A percentile compares a stretch with the other conserved stretches of the same genome.
Evolutionary conservation across 2,329 filamentous ascomycete genomes (phyloP).

Genomic region (Fusarium sp.): DNA sequence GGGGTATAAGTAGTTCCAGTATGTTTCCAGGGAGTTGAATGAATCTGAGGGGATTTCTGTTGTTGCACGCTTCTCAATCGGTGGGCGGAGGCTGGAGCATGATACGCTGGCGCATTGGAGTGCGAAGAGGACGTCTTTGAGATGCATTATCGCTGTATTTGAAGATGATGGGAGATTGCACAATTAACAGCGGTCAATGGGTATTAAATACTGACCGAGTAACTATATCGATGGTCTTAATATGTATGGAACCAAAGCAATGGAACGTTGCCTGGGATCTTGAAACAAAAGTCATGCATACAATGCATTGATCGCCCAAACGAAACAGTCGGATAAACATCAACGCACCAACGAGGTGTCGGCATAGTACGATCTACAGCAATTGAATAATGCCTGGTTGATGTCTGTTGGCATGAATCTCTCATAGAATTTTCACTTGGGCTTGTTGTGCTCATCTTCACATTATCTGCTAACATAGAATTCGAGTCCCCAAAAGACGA

Average conservation of each 20-base stretch:
- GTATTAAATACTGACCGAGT: neutral
- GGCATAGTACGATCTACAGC: neutral
- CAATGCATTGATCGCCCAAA: slow-evolving; percentile 13
- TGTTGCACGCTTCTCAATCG: slow-evolving; percentile 23
- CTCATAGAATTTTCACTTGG: neutral
- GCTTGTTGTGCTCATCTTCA: neutral
- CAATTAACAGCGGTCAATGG: rapidly evolving
- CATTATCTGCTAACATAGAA: no score
- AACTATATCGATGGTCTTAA: neutral
- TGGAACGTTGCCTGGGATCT: slow-evolving; percentile 23
- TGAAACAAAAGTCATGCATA: slow-evolving; percentile 18
- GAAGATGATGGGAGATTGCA: rapidly evolving
- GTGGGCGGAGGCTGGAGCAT: slow-evolving; percentile 13
- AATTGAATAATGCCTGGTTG: no score
- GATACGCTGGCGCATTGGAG: slow-evolving; percentile 14
- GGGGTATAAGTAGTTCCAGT: slow-evolving; percentile 40
- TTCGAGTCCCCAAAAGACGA: neutral
- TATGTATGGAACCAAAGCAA: slow-evolving; percentile 5
- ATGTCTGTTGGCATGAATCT: neutral
- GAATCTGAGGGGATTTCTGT: slow-evolving; percentile 35
- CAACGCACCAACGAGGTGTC: slow-evolving; percentile 19
- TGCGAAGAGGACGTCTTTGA: slow-evolving; percentile 3
- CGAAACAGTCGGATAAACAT: slow-evolving; percentile 9
- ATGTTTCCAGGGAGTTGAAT: slow-evolving; percentile 28
- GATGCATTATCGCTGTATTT: neutral